phyloP scores from a whole-genome alignment of 495 filamentous ascomycete species.

The Ramalina intermedia region DNA sequence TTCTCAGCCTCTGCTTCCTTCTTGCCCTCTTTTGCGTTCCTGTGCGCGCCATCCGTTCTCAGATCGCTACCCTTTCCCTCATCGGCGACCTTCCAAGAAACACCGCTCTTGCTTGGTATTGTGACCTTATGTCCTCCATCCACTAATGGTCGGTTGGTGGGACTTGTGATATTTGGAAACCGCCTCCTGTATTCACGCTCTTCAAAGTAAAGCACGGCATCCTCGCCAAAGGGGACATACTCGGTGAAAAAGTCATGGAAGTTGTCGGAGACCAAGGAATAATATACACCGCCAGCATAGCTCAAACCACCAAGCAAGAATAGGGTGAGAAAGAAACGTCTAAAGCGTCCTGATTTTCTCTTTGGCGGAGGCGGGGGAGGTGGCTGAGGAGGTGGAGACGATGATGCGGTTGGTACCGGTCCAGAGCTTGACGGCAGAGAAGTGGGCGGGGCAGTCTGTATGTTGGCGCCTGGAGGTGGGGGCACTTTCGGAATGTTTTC shows the following conservation, averaged over 20 bases:
- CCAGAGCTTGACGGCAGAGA: constrained; percentile 18
- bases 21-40: constrained; percentile 24
- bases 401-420: constrained; percentile 12
- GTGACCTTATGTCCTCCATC: constrained; percentile 60
- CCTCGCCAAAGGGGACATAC: constrained; percentile 88
- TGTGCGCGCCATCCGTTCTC: constrained; percentile 32
- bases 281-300: constrained; percentile 80
- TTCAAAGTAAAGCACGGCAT: constrained; percentile 91
- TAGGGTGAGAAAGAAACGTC: constrained; percentile 57
- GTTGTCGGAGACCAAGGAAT: constrained; percentile 85
- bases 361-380: constrained; percentile 27
- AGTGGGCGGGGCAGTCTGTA: constrained; percentile 26
- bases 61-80: constrained; percentile 33
- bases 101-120: constrained; percentile 71
- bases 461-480: constrained; percentile 34
- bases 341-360: constrained; percentile 62
- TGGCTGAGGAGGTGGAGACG: constrained; percentile 29
- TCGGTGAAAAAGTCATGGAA: constrained; percentile 99
- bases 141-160: constrained; percentile 30
- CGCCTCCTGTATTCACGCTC: constrained; percentile 86
- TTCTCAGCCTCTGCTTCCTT: constrained; percentile 18
- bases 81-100: constrained; percentile 66
- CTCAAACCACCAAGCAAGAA: constrained; percentile 57
- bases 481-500: constrained; percentile 47
- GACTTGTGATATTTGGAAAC: constrained; percentile 59